Conservation (phyloP, 1,284 basidiomycete genomes). For the Heterobasidion irregulare region DNA sequence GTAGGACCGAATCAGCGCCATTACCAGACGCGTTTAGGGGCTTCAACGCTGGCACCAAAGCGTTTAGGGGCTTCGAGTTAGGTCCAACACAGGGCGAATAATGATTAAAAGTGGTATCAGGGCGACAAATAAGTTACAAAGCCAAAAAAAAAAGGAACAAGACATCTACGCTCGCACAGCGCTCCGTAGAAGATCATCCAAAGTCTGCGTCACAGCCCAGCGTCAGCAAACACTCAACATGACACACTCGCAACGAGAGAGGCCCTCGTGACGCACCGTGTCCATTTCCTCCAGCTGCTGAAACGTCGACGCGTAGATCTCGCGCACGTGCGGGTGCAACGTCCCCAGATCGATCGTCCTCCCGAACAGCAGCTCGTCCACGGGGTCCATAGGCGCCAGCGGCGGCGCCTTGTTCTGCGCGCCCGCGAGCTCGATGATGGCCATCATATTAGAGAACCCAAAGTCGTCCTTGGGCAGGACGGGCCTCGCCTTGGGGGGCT, state of each 20-base stretch:
- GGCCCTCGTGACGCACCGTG: slow-evolving; percentile 36
- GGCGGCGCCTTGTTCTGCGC: slow-evolving; percentile 27
- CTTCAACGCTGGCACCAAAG: too few species aligned
- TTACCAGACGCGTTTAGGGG: too few species aligned
- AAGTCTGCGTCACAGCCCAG: slow-evolving; percentile 13
- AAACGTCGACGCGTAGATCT: slow-evolving; percentile 64
- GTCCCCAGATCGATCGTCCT: slow-evolving; percentile 47
- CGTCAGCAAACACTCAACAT: background rate
- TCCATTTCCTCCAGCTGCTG: slow-evolving; percentile 77
- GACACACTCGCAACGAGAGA: background rate
- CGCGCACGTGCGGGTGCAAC: slow-evolving; percentile 65
- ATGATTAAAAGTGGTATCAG: background rate
- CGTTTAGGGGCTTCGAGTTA: too few species aligned
- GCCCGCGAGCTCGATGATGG: slow-evolving; percentile 68
- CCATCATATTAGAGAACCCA: slow-evolving; percentile 75
- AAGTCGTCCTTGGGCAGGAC: slow-evolving; percentile 74
- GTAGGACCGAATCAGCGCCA: too few species aligned
- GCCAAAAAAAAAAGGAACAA: background rate
- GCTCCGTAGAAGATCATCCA: slow-evolving; percentile 27
- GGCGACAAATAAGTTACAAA: slow-evolving; percentile 6
- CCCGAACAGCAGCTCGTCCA: slow-evolving; percentile 72
- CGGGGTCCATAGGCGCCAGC: slow-evolving; percentile 55
- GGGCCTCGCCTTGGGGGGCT: slow-evolving; percentile 19
- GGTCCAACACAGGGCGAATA: background rate
- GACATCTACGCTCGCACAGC: slow-evolving; percentile 11